Evolutionary conservation across 768 basidiomycete genomes (phyloP).

Genomic region (Boletus coccyginus): DNA sequence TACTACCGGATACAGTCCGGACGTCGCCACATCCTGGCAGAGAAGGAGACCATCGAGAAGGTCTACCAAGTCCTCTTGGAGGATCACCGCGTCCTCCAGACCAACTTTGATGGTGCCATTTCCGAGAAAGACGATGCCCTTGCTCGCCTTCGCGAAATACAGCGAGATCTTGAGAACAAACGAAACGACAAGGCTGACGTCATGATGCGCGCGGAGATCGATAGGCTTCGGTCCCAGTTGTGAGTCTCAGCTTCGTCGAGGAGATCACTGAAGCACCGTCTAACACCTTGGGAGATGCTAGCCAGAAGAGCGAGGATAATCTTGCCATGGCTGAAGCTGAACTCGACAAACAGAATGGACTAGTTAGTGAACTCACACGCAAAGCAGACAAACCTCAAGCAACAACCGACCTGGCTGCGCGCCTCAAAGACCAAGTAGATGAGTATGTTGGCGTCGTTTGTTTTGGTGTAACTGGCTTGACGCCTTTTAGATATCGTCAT

Average conservation of each 20-base stretch:
- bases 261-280: constrained; percentile 6
- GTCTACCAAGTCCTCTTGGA: constrained; percentile 73
- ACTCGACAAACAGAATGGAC: constrained; percentile 70
- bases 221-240: constrained; percentile 79
- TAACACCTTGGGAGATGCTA: constrained; percentile 40
- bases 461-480: neutral
- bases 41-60: constrained; percentile 86
- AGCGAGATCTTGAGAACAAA: constrained; percentile 55
- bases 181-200: constrained; percentile 72
- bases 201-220: constrained; percentile 78
- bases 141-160: constrained; percentile 55
- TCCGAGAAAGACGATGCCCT: constrained; percentile 79
- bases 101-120: constrained; percentile 69
- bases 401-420: constrained; percentile 72
- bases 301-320: constrained; percentile 93
- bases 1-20: constrained; percentile 85
- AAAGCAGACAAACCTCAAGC: constrained; percentile 80
- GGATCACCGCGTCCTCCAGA: constrained; percentile 73
- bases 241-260: constrained; percentile 42
- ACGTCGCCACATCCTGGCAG: constrained; percentile 68
- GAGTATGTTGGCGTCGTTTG: constrained; percentile 50
- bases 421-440: constrained; percentile 90
- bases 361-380: constrained; percentile 70
- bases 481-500: constrained; percentile 69
- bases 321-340: constrained; percentile 79